A percentile compares a stretch with the other conserved stretches of the same genome.
These are phyloP conservation scores for Entamoeba dispar DNA, from an alignment of 208 protist species.

Conservation along the genomic window DNA sequence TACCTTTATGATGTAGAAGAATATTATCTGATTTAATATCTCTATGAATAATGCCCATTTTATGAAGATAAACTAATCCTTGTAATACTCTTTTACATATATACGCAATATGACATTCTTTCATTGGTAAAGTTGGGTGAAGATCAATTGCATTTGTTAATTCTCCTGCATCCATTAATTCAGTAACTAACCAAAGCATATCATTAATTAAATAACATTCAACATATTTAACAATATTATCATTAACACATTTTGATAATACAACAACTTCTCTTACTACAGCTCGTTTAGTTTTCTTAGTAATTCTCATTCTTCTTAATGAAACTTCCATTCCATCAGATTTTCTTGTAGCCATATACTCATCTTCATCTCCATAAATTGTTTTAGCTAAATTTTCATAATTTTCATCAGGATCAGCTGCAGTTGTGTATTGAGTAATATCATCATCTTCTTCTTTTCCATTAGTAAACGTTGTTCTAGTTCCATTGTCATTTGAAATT, in stretches of 20 bases:
- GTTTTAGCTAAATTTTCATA: background rate
- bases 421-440: background rate
- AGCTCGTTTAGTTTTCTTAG: background rate
- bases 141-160: background rate
- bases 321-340: background rate
- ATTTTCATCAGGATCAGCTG: background rate
- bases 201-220: background rate
- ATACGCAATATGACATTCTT: background rate
- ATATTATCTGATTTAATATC: constrained; percentile 20
- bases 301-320: background rate
- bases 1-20: background rate
- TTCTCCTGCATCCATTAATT: background rate
- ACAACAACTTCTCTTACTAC: background rate
- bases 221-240: background rate
- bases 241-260: background rate
- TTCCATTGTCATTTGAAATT: background rate
- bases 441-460: background rate
- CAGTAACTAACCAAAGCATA: background rate
- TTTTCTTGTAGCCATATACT: background rate
- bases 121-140: background rate
- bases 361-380: background rate
- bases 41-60: constrained; percentile 5
- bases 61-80: constrained; percentile 16
- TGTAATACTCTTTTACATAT: background rate
- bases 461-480: background rate